Evolutionary conservation across 2,329 filamentous ascomycete genomes (phyloP).

Genomic region (Claviceps sp.): DNA sequence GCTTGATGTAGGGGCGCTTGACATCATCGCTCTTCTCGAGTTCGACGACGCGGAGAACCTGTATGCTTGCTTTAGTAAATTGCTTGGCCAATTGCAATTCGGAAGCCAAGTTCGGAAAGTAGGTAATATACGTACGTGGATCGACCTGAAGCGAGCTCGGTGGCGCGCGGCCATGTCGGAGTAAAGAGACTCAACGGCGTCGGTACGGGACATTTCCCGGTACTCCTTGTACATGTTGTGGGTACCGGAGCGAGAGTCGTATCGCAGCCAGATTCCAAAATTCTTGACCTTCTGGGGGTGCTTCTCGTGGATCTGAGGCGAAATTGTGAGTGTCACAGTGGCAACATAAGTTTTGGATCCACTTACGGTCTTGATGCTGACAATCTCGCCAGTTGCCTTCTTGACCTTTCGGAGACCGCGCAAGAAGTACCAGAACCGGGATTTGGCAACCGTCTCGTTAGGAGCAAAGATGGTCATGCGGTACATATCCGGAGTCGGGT

Average conservation of each 20-base stretch:
- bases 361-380: conserved; percentile 82
- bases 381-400: conserved; percentile 99
- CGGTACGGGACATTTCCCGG: conserved; percentile 93
- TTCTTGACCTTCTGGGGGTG: conserved; percentile 99
- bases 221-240: conserved; percentile 99
- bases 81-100: not conserved
- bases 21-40: conserved; percentile 87
- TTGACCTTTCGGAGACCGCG: conserved; percentile 99
- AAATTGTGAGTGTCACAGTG: conserved; percentile 5
- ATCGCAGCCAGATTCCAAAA: conserved; percentile 99
- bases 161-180: conserved; percentile 99
- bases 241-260: conserved; percentile 98
- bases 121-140: conserved; percentile 69
- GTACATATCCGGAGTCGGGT: conserved; percentile 97
- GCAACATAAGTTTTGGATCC: not conserved
- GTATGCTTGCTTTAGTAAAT: conserved; percentile 7
- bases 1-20: conserved; percentile 99
- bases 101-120: not conserved
- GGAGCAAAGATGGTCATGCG: conserved; percentile 99
- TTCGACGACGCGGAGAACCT: conserved; percentile 98
- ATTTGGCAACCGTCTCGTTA: conserved; percentile 97
- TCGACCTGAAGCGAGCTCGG: conserved; percentile 89
- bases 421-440: conserved; percentile 99
- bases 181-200: conserved; percentile 94
- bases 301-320: conserved; percentile 83